phyloP scores from a whole-genome alignment of 2,329 filamentous ascomycete genomes.

The Alternaria conjuncta region DNA sequence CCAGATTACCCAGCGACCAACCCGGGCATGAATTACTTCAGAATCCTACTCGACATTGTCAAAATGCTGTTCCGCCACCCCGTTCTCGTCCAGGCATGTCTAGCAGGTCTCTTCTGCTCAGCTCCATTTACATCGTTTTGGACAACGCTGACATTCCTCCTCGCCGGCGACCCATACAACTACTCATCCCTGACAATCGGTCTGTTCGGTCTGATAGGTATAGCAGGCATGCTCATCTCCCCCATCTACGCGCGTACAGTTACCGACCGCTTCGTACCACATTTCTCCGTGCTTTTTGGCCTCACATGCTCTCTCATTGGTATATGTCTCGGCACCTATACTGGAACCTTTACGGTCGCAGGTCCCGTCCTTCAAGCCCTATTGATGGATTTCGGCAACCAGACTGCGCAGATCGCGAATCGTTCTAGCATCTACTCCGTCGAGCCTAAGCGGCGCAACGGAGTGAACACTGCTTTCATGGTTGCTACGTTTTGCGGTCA shows the following conservation, averaged over 20 bases:
- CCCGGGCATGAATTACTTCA: conserved; percentile 69
- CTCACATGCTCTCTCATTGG: conserved; percentile 65
- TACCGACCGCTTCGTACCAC: conserved; percentile 72
- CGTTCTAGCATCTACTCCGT: conserved; percentile 73
- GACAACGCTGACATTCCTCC: conserved; percentile 80
- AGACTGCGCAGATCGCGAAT: conserved; percentile 77
- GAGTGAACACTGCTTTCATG: conserved; percentile 86
- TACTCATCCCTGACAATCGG: conserved; percentile 74
- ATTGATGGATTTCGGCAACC: conserved; percentile 73
- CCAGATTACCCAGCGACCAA: conserved; percentile 82
- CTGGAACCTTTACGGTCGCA: conserved; percentile 68
- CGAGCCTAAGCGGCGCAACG: conserved; percentile 72
- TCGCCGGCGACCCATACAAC: conserved; percentile 72
- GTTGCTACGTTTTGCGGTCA: conserved; percentile 76
- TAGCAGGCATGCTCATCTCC: conserved; percentile 70
- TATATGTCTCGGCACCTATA: conserved; percentile 71
- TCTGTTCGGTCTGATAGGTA: conserved; percentile 78
- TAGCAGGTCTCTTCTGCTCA: conserved; percentile 68
- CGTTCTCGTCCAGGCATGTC: conserved; percentile 71
- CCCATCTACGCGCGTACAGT: conserved; percentile 74
- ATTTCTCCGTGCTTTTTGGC: conserved; percentile 71
- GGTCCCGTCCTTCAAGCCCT: conserved; percentile 77
- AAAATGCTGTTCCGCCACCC: conserved; percentile 70
- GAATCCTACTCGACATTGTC: conserved; percentile 69
- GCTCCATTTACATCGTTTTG: conserved; percentile 71